phyloP scores from a whole-genome alignment of 1,284 basidiomycete genomes.

The Ceratobasidium sp. region DNA sequence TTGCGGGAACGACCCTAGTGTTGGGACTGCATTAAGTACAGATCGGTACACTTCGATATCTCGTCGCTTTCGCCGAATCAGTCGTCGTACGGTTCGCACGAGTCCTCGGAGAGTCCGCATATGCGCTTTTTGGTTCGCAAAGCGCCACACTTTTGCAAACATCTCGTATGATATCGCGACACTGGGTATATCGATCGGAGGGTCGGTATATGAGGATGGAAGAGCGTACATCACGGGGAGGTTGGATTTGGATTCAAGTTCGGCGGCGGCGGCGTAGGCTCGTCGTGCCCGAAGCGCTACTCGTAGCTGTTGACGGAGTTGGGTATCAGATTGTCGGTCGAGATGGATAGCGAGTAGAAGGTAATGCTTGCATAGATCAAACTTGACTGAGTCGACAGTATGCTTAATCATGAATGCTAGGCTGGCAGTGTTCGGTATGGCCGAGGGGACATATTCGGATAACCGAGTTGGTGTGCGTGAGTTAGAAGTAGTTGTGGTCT shows the following conservation, averaged over 20 bases:
- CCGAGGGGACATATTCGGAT: slow-evolving; percentile 51
- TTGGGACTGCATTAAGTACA: slow-evolving; percentile 3
- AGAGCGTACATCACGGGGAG: slow-evolving; percentile 32
- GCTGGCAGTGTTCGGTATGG: slow-evolving; percentile 74
- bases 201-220: slow-evolving; percentile 48
- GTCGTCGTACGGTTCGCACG: slow-evolving; percentile 57
- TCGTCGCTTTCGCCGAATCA: slow-evolving; percentile 60
- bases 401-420: slow-evolving; percentile 71
- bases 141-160: slow-evolving; percentile 65
- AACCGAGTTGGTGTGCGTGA: slow-evolving; percentile 61
- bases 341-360: slow-evolving; percentile 62
- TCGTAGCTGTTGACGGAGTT: slow-evolving; percentile 48
- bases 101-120: slow-evolving; percentile 68
- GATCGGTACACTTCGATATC: slow-evolving; percentile 60
- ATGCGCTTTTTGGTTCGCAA: slow-evolving; percentile 67
- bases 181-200: slow-evolving; percentile 58
- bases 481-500: slow-evolving; percentile 46
- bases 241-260: slow-evolving; percentile 16
- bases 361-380: slow-evolving; percentile 38
- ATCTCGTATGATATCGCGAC: slow-evolving; percentile 65
- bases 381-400: slow-evolving; percentile 58
- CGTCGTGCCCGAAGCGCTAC: slow-evolving; percentile 19
- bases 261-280: slow-evolving; percentile 1
- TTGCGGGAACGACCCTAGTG: background rate
- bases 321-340: slow-evolving; percentile 58